A percentile compares a stretch with the other conserved stretches of the same genome.
Evolutionary conservation across 192 early-diverging fungal genomes (phyloP).

Genomic region (Coemansia sp.): DNA sequence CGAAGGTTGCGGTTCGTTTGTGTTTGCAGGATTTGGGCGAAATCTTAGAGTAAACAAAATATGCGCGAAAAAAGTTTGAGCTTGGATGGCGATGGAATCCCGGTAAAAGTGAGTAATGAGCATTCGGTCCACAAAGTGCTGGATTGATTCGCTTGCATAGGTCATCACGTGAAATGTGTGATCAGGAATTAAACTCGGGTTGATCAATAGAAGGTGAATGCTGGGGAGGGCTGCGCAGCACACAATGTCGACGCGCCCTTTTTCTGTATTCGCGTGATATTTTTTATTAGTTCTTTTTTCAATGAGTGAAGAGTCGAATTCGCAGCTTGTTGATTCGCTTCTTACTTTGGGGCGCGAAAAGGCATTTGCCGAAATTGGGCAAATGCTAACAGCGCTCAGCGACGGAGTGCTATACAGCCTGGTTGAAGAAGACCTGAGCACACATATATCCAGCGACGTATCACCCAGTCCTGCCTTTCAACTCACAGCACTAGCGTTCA

Average conservation of each 20-base stretch:
- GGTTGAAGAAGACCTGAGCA: conserved; percentile 26
- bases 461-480: background rate
- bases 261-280: background rate
- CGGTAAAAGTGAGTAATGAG: too few species aligned
- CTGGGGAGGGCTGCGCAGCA: background rate
- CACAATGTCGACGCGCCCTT: background rate
- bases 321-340: conserved; percentile 60
- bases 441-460: background rate
- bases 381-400: conserved; percentile 14
- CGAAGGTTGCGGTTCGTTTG: too few species aligned
- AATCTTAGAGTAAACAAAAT: too few species aligned
- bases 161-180: too few species aligned
- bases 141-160: too few species aligned
- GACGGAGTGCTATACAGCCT: conserved; percentile 20
- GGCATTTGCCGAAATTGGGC: conserved; percentile 15
- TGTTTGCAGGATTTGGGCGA: too few species aligned
- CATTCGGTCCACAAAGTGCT: too few species aligned
- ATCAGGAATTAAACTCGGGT: too few species aligned
- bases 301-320: conserved; percentile 3
- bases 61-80: background rate
- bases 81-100: too few species aligned
- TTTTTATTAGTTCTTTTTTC: background rate
- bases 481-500: conserved; percentile 14
- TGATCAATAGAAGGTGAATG: background rate
- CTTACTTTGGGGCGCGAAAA: conserved; percentile 47